These are phyloP conservation scores for Mucuna pruriens DNA, from an alignment of 306 rosid genomes.

Conservation along the genomic window DNA sequence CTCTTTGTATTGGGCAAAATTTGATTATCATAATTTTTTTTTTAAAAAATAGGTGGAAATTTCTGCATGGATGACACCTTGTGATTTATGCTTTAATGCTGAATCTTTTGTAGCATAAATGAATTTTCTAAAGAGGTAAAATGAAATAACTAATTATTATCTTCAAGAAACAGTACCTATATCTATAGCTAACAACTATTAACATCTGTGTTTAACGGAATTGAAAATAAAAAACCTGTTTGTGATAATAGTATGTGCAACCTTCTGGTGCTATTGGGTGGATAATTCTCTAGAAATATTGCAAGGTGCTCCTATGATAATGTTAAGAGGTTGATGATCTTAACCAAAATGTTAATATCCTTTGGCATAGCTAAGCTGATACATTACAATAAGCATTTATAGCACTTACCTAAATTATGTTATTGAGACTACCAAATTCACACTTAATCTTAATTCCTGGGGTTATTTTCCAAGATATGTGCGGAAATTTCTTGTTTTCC, in stretches of 20 bases:
- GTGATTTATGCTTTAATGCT: conserved; percentile 7
- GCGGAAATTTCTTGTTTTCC: not conserved
- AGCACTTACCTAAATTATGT: not conserved
- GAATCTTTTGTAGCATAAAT: conserved; percentile 7
- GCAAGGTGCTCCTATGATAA: not conserved
- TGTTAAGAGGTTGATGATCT: not conserved
- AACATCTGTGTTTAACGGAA: not conserved
- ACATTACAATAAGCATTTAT: not conserved
- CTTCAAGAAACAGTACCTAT: not conserved
- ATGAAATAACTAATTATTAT: not conserved
- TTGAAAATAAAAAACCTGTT: not conserved
- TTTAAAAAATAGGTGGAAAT: not conserved
- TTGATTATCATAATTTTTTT: not conserved
- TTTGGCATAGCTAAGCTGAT: not conserved
- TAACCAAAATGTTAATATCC: not conserved
- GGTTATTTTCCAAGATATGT: not conserved
- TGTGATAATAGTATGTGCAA: too few relatives aligned
- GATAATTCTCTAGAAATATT: not conserved
- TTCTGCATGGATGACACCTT: conserved; percentile 4
- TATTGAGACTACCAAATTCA: not conserved
- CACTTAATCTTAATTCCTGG: not conserved
- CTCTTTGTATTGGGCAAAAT: conserved; percentile 9
- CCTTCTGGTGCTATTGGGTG: not conserved
- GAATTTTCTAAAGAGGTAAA: not conserved
- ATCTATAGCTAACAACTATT: not conserved